phyloP scores from a whole-genome alignment of 768 basidiomycete genomes.

The Termitomyces sp. region DNA sequence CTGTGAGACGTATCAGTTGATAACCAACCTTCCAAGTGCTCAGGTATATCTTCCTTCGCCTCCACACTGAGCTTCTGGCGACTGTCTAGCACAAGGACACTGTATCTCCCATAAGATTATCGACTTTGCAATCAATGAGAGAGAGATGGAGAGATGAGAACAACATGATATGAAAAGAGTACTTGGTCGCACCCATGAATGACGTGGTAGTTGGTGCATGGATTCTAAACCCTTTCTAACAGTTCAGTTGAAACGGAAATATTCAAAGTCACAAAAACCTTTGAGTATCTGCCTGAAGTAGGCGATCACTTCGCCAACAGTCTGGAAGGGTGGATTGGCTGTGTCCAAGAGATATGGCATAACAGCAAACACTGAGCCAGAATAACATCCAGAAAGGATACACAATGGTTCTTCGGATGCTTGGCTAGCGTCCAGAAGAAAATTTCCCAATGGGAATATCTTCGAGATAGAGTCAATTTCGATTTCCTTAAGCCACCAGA shows the following conservation, averaged over 20 bases:
- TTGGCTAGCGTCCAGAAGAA: background rate
- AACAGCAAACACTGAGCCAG: background rate
- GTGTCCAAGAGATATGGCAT: background rate
- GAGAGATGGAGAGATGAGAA: background rate
- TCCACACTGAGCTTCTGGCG: too few species aligned
- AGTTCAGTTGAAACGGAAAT: background rate
- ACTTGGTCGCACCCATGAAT: background rate
- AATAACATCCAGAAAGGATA: background rate
- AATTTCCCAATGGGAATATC: background rate
- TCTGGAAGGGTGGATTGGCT: background rate
- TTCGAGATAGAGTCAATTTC: background rate
- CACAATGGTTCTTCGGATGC: background rate
- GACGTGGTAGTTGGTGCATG: background rate
- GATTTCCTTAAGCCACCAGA: background rate
- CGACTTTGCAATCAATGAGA: background rate
- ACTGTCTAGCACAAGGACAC: background rate
- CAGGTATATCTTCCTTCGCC: too few species aligned
- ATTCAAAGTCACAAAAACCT: background rate
- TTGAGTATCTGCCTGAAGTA: background rate
- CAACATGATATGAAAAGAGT: background rate
- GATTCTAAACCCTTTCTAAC: background rate
- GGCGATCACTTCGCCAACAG: background rate
- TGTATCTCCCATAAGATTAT: conserved; percentile 1
- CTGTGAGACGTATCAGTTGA: too few species aligned
- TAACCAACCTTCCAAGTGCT: too few species aligned